Evolutionary conservation across 257 asterid species (phyloP).

Genomic region (Ocimum tenuiflorum): DNA sequence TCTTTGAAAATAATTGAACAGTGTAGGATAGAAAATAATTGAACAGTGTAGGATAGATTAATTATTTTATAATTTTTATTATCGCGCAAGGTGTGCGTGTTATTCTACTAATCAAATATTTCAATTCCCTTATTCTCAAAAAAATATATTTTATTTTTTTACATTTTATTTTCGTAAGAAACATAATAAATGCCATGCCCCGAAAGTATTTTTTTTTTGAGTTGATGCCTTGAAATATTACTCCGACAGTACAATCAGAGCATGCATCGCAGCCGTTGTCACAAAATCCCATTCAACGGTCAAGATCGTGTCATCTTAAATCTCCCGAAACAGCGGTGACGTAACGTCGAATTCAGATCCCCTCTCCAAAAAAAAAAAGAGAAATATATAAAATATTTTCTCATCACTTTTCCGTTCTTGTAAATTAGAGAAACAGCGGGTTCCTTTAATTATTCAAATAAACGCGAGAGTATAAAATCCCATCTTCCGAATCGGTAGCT

Average conservation of each 20-base stretch:
- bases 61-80: too few species aligned
- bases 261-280: constrained; percentile 12
- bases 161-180: too few species aligned
- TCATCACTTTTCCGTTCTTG: constrained; percentile 2
- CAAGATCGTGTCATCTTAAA: constrained; percentile 8
- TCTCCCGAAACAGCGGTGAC: constrained; percentile 12
- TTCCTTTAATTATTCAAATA: constrained; percentile 10
- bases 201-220: too few species aligned
- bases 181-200: too few species aligned
- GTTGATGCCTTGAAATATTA: too few species aligned
- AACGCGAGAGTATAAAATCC: constrained; percentile 7
- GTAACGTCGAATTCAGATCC: constrained; percentile 16
- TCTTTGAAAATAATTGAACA: too few species aligned
- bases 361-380: neutral
- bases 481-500: neutral
- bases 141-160: too few species aligned
- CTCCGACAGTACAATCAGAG: neutral
- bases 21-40: too few species aligned
- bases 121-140: too few species aligned
- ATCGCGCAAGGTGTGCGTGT: too few species aligned
- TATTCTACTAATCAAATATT: too few species aligned
- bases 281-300: constrained; percentile 8
- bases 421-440: constrained; percentile 16
- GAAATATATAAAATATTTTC: neutral
- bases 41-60: too few species aligned